These are phyloP conservation scores for Brassica nigra DNA, from an alignment of 345 rosid species.

Conservation along the genomic window DNA sequence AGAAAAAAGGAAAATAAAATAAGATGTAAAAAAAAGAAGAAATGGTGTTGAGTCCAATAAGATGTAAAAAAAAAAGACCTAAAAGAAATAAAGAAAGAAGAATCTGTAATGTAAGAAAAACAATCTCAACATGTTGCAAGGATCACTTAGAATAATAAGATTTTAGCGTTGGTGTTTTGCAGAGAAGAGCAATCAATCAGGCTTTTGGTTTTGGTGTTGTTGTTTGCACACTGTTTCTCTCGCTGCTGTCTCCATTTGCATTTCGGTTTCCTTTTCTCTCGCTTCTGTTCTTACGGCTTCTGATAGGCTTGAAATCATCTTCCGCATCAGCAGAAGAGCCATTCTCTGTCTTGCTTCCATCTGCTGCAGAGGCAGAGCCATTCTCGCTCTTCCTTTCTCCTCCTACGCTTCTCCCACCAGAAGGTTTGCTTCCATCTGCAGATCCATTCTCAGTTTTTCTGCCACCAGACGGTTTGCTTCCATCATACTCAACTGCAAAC, in stretches of 20 bases:
- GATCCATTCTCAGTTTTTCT: neutral
- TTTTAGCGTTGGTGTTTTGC: constrained; percentile 1
- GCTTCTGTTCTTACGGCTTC: constrained; percentile 25
- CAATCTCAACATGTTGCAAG: constrained; percentile 15
- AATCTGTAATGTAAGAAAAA: neutral
- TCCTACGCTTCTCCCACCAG: constrained; percentile 13
- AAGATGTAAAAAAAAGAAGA: neutral
- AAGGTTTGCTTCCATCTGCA: constrained; percentile 22
- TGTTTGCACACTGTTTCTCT: constrained; percentile 25
- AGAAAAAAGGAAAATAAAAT: too few relatives aligned
- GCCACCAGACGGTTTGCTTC: constrained; percentile 33
- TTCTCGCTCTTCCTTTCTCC: constrained; percentile 26
- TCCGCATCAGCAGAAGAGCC: constrained; percentile 28
- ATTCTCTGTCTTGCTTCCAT: constrained; percentile 28
- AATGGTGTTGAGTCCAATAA: neutral
- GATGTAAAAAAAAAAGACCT: neutral
- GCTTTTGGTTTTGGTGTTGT: neutral
- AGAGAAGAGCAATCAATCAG: neutral
- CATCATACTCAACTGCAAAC: constrained; percentile 34
- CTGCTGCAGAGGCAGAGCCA: constrained; percentile 30
- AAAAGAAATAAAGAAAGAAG: neutral
- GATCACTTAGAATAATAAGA: constrained; percentile 1
- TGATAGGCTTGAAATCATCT: constrained; percentile 1
- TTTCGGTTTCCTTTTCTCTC: neutral
- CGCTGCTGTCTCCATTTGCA: neutral